phyloP scores from a whole-genome alignment of 768 basidiomycete genomes.

The Amanita subjunquillea region DNA sequence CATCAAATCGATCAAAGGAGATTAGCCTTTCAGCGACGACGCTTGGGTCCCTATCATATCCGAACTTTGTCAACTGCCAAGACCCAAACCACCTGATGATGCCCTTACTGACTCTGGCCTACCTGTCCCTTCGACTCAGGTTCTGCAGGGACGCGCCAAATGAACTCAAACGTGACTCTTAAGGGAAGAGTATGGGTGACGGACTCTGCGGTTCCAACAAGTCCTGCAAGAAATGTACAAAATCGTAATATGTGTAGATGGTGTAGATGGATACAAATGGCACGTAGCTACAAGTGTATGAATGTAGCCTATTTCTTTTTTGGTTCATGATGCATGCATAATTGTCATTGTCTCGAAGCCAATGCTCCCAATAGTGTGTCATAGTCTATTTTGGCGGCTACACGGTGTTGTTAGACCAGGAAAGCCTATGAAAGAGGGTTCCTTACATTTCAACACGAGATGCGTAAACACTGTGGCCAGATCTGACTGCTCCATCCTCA shows the following conservation, averaged over 20 bases:
- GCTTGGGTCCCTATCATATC: constrained; percentile 18
- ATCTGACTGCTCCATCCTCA: constrained; percentile 63
- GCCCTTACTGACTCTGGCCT: constrained; percentile 29
- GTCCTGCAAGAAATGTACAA: constrained; percentile 25
- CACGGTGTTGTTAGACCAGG: constrained; percentile 25
- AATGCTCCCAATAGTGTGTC: constrained; percentile 48
- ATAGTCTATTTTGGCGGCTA: constrained; percentile 60
- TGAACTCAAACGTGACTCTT: constrained; percentile 7
- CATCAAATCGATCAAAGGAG: constrained; percentile 28
- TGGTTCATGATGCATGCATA: neutral
- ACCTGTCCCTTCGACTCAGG: constrained; percentile 57
- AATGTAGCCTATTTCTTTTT: neutral
- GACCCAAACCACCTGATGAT: constrained; percentile 21
- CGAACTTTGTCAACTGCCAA: constrained; percentile 17
- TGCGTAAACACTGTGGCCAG: constrained; percentile 56
- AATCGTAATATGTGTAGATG: neutral
- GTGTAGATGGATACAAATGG: neutral
- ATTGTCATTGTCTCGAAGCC: constrained; percentile 19
- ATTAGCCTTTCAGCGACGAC: constrained; percentile 42
- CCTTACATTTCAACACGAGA: constrained; percentile 65
- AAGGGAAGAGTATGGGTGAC: constrained; percentile 65
- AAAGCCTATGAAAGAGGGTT: neutral
- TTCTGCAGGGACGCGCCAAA: constrained; percentile 20
- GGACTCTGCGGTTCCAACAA: constrained; percentile 57
- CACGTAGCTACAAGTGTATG: neutral